Percentiles rank a stretch among this genome's conserved stretches.
Conservation (phyloP, 2,329 filamentous ascomycete species). For the Apiospora phragmitis region DNA sequence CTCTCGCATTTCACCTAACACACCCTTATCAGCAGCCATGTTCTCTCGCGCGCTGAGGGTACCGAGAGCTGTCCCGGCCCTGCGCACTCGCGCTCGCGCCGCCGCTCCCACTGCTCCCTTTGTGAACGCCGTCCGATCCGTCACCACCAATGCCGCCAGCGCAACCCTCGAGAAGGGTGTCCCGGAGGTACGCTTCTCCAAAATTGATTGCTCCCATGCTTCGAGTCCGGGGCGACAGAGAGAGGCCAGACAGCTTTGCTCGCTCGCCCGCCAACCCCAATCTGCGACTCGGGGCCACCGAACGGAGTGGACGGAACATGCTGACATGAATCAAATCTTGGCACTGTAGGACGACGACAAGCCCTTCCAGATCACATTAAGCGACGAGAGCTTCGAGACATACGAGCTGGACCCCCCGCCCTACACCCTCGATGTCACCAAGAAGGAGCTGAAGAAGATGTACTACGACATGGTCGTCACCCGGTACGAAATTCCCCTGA, state of each 20-base stretch:
- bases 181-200: constrained; percentile 37
- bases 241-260: not conserved
- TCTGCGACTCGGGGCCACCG: not conserved
- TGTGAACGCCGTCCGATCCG: constrained; percentile 64
- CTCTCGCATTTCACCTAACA: not conserved
- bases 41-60: constrained; percentile 69
- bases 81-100: constrained; percentile 48
- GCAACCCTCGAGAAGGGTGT: constrained; percentile 79
- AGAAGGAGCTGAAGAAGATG: constrained; percentile 98
- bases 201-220: not conserved
- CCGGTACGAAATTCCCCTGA: constrained; percentile 61
- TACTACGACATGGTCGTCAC: constrained; percentile 97
- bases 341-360: constrained; percentile 80
- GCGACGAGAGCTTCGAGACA: constrained; percentile 98
- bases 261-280: not conserved
- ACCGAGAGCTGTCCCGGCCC: constrained; percentile 48
- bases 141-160: constrained; percentile 94
- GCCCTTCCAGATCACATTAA: constrained; percentile 87
- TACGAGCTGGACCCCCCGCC: constrained; percentile 97
- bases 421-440: constrained; percentile 90
- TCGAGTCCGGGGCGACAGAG: not conserved
- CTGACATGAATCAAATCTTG: constrained; percentile 18
- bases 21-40: constrained; percentile 47
- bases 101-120: constrained; percentile 41
- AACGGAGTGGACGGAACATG: constrained; percentile 3